Evolutionary conservation across 1,284 basidiomycete species (phyloP).

Genomic region (Boletellus deceptivus): DNA sequence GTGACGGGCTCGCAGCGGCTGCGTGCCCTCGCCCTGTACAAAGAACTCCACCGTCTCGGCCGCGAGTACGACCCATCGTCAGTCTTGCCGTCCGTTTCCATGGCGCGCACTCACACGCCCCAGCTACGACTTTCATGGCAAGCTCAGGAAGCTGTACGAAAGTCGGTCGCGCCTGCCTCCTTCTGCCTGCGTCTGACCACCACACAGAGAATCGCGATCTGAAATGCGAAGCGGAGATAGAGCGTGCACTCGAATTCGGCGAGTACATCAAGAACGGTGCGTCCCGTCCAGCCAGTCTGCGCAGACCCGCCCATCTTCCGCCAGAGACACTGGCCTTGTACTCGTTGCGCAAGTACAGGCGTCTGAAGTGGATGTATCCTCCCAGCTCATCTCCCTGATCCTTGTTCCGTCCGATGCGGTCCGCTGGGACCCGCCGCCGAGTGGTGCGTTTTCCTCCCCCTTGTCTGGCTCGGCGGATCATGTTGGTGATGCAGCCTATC

Average conservation of each 20-base stretch:
- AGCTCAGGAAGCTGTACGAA: constrained; percentile 67
- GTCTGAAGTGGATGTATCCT: constrained; percentile 75
- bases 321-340: constrained; percentile 85
- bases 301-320: constrained; percentile 4
- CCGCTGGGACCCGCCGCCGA: too few relatives aligned
- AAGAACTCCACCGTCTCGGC: constrained; percentile 74
- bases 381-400: constrained; percentile 1
- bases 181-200: background rate
- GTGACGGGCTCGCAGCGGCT: constrained; percentile 40
- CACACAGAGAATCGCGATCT: constrained; percentile 67
- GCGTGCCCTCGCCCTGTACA: constrained; percentile 69
- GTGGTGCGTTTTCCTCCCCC: too few relatives aligned
- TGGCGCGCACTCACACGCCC: constrained; percentile 3
- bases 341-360: constrained; percentile 82
- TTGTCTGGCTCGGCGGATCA: too few relatives aligned
- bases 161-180: constrained; percentile 39
- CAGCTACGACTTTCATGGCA: constrained; percentile 75
- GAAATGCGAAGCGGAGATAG: constrained; percentile 70
- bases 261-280: constrained; percentile 89
- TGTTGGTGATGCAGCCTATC: too few relatives aligned
- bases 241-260: constrained; percentile 74
- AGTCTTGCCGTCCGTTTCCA: constrained; percentile 31
- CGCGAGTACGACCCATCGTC: constrained; percentile 77
- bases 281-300: constrained; percentile 19
- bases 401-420: too few relatives aligned